Conservation (phyloP, 352 stramenopile genomes). For the Globisporangium rhizosaccharum region DNA sequence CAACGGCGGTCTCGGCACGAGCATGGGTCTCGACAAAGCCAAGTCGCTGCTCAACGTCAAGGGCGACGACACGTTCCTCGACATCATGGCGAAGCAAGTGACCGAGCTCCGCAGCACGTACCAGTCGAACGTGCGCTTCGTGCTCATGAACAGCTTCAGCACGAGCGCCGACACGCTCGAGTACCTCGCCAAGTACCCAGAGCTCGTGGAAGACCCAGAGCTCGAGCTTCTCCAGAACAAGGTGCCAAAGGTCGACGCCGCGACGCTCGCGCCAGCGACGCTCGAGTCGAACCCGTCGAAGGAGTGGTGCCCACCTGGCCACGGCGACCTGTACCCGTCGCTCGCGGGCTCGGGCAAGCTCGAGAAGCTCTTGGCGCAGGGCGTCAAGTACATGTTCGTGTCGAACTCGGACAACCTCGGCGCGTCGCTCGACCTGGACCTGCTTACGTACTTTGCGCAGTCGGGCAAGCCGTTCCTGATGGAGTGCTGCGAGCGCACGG, state of each 20-base stretch:
- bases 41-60: conserved; percentile 94
- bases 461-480: conserved; percentile 89
- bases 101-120: conserved; percentile 93
- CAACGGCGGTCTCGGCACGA: conserved; percentile 82
- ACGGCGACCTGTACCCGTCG: conserved; percentile 84
- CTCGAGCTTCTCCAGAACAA: conserved; percentile 99
- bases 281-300: conserved; percentile 62
- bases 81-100: conserved; percentile 89
- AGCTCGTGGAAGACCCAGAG: conserved; percentile 91
- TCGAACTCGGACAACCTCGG: conserved; percentile 89
- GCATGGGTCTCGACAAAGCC: conserved; percentile 93
- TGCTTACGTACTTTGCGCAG: conserved; percentile 87
- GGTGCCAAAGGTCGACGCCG: conserved; percentile 93
- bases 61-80: conserved; percentile 91
- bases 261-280: conserved; percentile 67
- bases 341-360: conserved; percentile 81
- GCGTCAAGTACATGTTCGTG: conserved; percentile 89
- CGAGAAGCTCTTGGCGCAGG: conserved; percentile 78
- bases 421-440: conserved; percentile 73
- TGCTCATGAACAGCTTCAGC: conserved; percentile 90
- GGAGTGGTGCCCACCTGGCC: conserved; percentile 84
- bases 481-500: conserved; percentile 97
- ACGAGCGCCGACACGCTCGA: conserved; percentile 82
- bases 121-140: conserved; percentile 88
- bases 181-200: conserved; percentile 85